Base-by-base conservation (phyloP, 768 basidiomycete genomes). In the Pisolithus albus region DNA sequence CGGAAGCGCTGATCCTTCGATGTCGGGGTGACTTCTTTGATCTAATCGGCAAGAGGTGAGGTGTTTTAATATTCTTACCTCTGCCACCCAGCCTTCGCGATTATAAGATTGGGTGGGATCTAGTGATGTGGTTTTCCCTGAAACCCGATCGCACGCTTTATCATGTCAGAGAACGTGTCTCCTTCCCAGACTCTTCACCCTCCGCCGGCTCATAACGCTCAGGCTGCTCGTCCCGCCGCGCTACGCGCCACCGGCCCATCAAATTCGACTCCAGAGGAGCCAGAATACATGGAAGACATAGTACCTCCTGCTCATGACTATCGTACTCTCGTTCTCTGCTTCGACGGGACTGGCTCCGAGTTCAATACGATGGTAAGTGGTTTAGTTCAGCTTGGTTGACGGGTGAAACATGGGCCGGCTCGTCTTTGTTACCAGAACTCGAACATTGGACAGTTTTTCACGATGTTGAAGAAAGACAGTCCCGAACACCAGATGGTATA, bases 311-410 rank as follows among this genome's bases (percentile, higher is more conserved):
- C 37, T 6, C 75, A 80, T 40, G 57, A 52, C 8, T 69, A 73
- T 49, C 71, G 84, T n/a, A 84, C 82, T 0, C 58, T 86, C 2
- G 75, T 88, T 1, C 73, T 88, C 2, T 88, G 86, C 61, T 88
- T 88, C 55, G 87, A 88, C 58, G 53, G 65, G 10, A 64, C 66
- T 51, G 81, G 82, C 4, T 81, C 84, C 64, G 80, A 84, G 59
- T 88, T 87, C 57, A 80, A 83, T 57, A 61, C 73, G 28, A 82
- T 85, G 56, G 85, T 84, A 51, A 28, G 78, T 61, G 1, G 39
- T 23, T 42, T 46, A 2, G 15, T n/a, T 3, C 41, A 36, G 6
- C 6, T 5, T 30, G 21, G 30, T 7, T 15, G 11, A n/a, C n/a
- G n/a, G n/a, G 28, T 43, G 45, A 26, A 42, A 4, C 9, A 13